Conservation (phyloP, 2,329 filamentous ascomycete species). For the Penicillium frequentans region DNA sequence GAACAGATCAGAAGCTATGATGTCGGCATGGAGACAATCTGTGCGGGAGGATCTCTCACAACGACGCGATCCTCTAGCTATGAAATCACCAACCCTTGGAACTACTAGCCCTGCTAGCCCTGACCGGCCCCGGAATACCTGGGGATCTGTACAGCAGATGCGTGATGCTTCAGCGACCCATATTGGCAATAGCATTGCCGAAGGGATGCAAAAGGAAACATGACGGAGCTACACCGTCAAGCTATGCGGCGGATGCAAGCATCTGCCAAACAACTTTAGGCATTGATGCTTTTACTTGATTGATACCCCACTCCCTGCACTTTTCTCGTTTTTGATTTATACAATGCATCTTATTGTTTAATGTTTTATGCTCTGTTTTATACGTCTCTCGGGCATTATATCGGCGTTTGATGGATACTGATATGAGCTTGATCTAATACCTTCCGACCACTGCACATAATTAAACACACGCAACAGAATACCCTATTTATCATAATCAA, state of each 20-base stretch:
- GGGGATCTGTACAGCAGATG: conserved; percentile 60
- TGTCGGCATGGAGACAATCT: conserved; percentile 67
- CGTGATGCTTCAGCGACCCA: conserved; percentile 59
- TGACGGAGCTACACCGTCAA: conserved; percentile 75
- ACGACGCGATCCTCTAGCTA: conserved; percentile 28
- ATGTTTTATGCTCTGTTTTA: conserved; percentile 2
- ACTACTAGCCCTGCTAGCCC: conserved; percentile 29
- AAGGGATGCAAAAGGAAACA: conserved; percentile 72
- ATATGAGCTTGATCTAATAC: background rate
- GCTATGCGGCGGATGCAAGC: conserved; percentile 79
- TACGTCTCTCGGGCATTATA: conserved; percentile 3
- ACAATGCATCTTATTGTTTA: background rate
- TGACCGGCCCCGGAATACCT: conserved; percentile 64
- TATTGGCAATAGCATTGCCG: conserved; percentile 65
- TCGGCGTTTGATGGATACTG: background rate
- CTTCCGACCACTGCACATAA: conserved; percentile 9
- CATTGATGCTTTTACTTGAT: background rate
- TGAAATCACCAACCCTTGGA: conserved; percentile 23
- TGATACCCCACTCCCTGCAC: conserved; percentile 10
- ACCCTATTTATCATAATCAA: background rate
- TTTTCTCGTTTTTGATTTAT: background rate
- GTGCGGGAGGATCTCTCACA: conserved; percentile 62
- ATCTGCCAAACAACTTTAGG: conserved; percentile 44
- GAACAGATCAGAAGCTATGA: conserved; percentile 50
- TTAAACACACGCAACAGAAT: background rate